These are phyloP conservation scores for Physocladia obscura DNA, from an alignment of 192 early-diverging fungal species.

Conservation along the genomic window DNA sequence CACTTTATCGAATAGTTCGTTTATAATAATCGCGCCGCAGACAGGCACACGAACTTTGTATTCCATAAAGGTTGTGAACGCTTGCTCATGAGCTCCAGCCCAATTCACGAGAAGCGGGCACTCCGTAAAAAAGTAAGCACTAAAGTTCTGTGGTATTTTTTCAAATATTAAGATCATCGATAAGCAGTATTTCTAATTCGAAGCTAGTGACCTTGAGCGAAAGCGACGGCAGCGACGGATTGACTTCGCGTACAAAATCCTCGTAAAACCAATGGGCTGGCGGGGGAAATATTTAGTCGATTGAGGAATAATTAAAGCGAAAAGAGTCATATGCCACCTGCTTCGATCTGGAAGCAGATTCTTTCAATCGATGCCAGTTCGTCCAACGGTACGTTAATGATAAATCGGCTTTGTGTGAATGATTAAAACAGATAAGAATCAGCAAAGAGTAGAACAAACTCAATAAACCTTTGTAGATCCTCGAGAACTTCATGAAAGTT, in stretches of 20 bases:
- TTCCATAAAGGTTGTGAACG: slow-evolving; percentile 89
- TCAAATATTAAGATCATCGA: neutral
- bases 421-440: neutral
- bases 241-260: slow-evolving; percentile 91
- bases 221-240: slow-evolving; percentile 77
- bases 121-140: slow-evolving; percentile 76
- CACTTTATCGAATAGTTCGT: slow-evolving; percentile 74
- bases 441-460: neutral
- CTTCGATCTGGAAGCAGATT: slow-evolving; percentile 98
- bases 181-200: too few relatives aligned
- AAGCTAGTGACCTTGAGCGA: slow-evolving; percentile 60
- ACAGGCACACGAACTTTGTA: slow-evolving; percentile 97
- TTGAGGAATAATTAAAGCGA: too few relatives aligned
- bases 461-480: slow-evolving; percentile 76
- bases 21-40: slow-evolving; percentile 95
- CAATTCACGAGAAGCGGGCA: slow-evolving; percentile 89
- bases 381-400: slow-evolving; percentile 96
- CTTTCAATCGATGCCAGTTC: slow-evolving; percentile 92
- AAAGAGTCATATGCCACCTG: too few relatives aligned
- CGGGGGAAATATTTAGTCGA: too few relatives aligned
- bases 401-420: slow-evolving; percentile 72
- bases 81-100: slow-evolving; percentile 81
- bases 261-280: slow-evolving; percentile 99
- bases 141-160: slow-evolving; percentile 33
- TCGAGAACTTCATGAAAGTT: slow-evolving; percentile 82